These are phyloP conservation scores for Neospora caninum DNA, from an alignment of 169 alveolate species.

Conservation along the genomic window DNA sequence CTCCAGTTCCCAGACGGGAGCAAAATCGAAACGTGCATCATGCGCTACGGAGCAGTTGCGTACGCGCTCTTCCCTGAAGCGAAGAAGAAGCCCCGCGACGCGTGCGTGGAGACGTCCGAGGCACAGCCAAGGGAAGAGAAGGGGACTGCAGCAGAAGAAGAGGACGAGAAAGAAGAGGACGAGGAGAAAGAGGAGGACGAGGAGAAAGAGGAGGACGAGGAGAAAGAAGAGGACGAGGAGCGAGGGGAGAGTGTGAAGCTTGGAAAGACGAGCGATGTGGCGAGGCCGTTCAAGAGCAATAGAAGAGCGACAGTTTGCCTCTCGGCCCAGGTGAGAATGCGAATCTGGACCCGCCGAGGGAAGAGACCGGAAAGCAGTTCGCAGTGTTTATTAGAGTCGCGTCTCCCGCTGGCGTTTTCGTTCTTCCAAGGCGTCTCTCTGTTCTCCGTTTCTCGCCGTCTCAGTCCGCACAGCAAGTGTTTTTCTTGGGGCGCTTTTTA, in stretches of 20 bases:
- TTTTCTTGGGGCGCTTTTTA: no score
- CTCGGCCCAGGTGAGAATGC: background rate
- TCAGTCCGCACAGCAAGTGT: no score
- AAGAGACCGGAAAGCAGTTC: no score
- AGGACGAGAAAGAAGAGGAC: background rate
- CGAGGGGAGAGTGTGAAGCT: background rate
- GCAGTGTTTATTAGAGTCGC: no score
- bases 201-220: background rate
- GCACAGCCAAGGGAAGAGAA: background rate
- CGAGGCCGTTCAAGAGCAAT: conserved; percentile 29
- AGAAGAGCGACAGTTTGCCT: conserved; percentile 36
- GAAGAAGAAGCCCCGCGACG: background rate
- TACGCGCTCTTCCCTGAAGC: conserved; percentile 30
- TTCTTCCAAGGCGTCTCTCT: no score
- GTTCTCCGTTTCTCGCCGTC: no score
- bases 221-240: background rate
- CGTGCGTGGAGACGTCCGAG: background rate
- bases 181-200: background rate
- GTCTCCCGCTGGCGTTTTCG: no score
- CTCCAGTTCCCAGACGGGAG: conserved; percentile 46
- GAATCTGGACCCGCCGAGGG: no score
- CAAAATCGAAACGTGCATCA: conserved; percentile 42
- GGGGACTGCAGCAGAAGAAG: no score
- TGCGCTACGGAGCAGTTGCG: conserved; percentile 59
- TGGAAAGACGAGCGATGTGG: background rate